Base-by-base conservation (phyloP, 345 rosid genomes). In the Sonneratia alba region DNA sequence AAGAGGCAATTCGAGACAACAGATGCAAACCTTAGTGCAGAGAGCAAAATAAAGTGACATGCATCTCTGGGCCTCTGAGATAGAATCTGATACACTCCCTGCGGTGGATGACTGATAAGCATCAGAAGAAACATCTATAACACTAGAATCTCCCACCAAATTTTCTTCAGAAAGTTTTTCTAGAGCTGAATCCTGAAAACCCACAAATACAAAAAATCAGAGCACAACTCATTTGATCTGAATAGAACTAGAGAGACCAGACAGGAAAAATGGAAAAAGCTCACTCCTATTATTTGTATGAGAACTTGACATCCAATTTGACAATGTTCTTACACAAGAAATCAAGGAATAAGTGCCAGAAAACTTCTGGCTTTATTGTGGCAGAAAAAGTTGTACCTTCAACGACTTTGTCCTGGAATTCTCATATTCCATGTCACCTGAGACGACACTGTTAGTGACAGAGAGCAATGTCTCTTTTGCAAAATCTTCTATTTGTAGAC, bases 1-100 rank as follows among this genome's bases (percentile, higher is more conserved):
- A 34, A 61, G 40, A 75, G 21, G 18, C 19, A 55, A 24, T 36
- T 38, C 34, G 47, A 66, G 24, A 64, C 66, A 57, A 70, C 45
- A 38, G 68, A 75, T 66, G 27, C 75, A 68, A 73, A 95, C 99
- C 97, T 95, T 95, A 72, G 99, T 95, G 82, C 99, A 95, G 55
- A 95, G 85, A 53, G 97, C 97, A 88, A 92, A 95, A 82, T 87
- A 92, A 71, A 95, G 87, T 72, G 99, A 87, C 90, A 90, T 77
- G 87, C 91, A 87, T 73, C 85, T 90, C 83, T 92, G 97, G 47
- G 96, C 97, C 81, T 87, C 97, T 56, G 84, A 36, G 27, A 83
- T 64, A 76, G 77, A 72, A 70, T 83, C 77, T 77, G 90, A 77
- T 36, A 69, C 13, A 16, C 76, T 84, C 69, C 81, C 76, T 55